Base-by-base conservation (phyloP, 1,139 yeast genomes). In the Blastobotrys ciferrii region DNA sequence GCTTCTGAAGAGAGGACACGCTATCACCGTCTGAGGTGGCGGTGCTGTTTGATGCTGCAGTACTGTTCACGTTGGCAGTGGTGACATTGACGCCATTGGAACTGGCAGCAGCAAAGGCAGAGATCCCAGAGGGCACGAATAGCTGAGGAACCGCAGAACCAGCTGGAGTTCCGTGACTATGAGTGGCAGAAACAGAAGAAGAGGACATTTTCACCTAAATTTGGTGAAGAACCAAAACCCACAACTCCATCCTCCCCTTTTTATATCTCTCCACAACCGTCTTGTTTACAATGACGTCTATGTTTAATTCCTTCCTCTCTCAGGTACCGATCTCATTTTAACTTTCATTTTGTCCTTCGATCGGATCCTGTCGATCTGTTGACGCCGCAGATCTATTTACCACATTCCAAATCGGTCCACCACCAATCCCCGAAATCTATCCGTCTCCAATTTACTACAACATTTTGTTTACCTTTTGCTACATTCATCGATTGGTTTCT, bases 81-180 rank as follows among this genome's bases (percentile, higher is more conserved):
- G 14, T 13, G 33, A 31, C 33, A 13, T 31, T 31, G 33, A 12
- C 14, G 13, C 14, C 33, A 4, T 13, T 11, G 33, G 14, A 31
- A n/a, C n/a, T 31, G 37, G 30, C 19, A 14, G 25, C 17, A 23
- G 25, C 40, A 14, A 13, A 13, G 38, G 18, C 38, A 14, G 19
- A 33, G 40, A 17, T n/a, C 25, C 18, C 28, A 23, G 13, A 33
- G 37, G 19, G 19, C 25, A 36, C 40, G 18, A 17, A 36, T 23
- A 36, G 40, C 17, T 36, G 40, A 7, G 40, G 40, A 36, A 36
- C 40, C 4, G 19, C 40, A 36, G 40, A 19, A 13, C 40, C 40
- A 7, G 40, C 40, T 36, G 40, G 19, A 18, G 40, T 36, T 36
- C 40, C 40, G 18, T 36, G 40, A 36, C 25, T 23, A 18, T 36